Percentiles rank a stretch among this genome's conserved stretches.
Evolutionary conservation across 305 asterid genomes (phyloP).

Genomic region (Fraxinus nigra): DNA sequence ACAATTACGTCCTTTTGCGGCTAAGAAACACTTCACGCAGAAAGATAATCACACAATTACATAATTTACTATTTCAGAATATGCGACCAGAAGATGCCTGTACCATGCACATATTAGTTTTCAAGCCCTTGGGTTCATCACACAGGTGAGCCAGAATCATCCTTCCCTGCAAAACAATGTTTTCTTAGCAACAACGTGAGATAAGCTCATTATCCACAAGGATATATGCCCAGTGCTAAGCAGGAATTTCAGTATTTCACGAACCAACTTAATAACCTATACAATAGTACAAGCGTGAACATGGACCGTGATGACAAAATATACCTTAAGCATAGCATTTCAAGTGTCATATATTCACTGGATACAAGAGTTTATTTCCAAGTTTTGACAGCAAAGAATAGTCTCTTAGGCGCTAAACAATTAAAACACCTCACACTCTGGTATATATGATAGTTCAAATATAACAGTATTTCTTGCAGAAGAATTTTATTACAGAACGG

Average conservation of each 20-base stretch:
- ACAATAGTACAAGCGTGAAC: not conserved
- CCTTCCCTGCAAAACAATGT: slow-evolving; percentile 70
- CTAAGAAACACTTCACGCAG: not conserved
- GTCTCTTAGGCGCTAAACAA: not conserved
- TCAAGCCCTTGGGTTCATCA: slow-evolving; percentile 97
- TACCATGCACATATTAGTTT: slow-evolving; percentile 96
- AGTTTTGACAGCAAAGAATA: not conserved
- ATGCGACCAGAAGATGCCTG: slow-evolving; percentile 11
- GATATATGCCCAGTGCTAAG: slow-evolving; percentile 6
- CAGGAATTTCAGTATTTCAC: not conserved
- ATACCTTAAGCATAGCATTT: slow-evolving; percentile 7
- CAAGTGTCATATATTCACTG: not conserved
- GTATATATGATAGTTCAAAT: not conserved
- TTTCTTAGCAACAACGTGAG: slow-evolving; percentile 22
- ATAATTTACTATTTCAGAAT: not conserved
- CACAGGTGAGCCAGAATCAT: slow-evolving; percentile 90
- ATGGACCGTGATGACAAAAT: not conserved
- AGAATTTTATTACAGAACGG: not conserved
- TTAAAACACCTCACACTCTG: not conserved
- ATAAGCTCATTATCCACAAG: not conserved
- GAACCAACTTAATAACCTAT: not conserved
- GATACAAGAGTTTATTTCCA: not conserved
- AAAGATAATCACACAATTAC: not conserved
- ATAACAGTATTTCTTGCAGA: not conserved
- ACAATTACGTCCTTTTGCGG: not conserved